Conservation (phyloP, 768 basidiomycete genomes). For the Boletus tylopilopsis region DNA sequence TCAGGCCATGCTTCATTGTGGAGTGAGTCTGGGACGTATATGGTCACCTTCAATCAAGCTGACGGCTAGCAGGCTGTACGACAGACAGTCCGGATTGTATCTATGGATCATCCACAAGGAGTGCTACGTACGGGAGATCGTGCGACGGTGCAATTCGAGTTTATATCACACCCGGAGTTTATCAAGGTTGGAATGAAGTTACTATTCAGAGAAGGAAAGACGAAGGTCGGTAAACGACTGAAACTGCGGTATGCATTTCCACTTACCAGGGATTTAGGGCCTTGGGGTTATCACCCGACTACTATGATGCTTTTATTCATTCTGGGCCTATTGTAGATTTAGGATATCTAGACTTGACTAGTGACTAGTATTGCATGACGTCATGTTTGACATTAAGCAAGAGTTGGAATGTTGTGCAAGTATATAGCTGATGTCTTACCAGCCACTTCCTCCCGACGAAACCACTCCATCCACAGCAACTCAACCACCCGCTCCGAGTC, state of each 20-base stretch:
- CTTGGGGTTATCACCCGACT: constrained; percentile 73
- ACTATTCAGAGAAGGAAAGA: constrained; percentile 92
- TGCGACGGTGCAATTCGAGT: constrained; percentile 92
- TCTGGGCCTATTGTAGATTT: too few species aligned
- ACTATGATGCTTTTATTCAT: constrained; percentile 35
- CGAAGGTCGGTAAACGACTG: constrained; percentile 56
- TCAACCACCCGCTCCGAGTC: constrained; percentile 25
- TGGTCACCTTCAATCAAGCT: not conserved
- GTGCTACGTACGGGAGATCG: constrained; percentile 92
- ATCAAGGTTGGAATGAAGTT: constrained; percentile 92
- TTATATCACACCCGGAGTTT: constrained; percentile 88
- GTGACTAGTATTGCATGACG: constrained; percentile 8
- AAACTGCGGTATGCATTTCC: constrained; percentile 1
- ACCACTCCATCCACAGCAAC: constrained; percentile 12
- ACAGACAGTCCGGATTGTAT: constrained; percentile 89
- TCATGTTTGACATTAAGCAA: constrained; percentile 7
- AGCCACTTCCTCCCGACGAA: constrained; percentile 21
- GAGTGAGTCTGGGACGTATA: constrained; percentile 44
- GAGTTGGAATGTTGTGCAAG: constrained; percentile 18
- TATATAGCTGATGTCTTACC: constrained; percentile 20
- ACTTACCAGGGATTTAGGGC: constrained; percentile 43
- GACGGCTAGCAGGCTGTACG: constrained; percentile 63
- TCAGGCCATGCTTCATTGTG: constrained; percentile 91
- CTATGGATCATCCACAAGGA: constrained; percentile 86
- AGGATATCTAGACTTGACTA: too few species aligned